Evolutionary conservation across 768 basidiomycete species (phyloP).

Genomic region (Pholiota molesta): DNA sequence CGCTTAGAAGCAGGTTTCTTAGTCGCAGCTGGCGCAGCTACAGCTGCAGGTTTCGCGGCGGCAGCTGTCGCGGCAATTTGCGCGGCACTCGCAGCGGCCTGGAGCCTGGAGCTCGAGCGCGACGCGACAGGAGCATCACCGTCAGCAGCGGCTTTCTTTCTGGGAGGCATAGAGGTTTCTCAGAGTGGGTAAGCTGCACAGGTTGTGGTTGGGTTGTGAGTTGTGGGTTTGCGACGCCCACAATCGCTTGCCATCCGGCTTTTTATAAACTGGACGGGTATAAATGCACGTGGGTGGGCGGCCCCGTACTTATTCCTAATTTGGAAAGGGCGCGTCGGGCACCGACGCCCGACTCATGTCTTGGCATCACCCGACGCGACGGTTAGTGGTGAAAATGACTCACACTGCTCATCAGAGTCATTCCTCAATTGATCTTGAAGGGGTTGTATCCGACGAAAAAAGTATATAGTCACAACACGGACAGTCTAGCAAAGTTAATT

Average conservation of each 20-base stretch:
- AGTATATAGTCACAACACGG: too few relatives aligned
- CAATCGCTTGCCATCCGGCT: neutral
- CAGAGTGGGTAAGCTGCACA: neutral
- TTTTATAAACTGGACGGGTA: conserved; percentile 2
- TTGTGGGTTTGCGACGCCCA: neutral
- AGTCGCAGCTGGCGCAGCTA: neutral
- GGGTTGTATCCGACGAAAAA: too few relatives aligned
- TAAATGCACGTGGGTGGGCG: conserved; percentile 5
- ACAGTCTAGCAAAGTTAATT: neutral
- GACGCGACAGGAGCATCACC: conserved; percentile 2
- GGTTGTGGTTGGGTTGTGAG: neutral
- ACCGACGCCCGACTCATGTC: conserved; percentile 4
- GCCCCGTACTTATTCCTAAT: conserved; percentile 7
- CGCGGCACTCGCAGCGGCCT: conserved; percentile 4
- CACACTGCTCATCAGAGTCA: neutral
- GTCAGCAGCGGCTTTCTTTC: conserved; percentile 13
- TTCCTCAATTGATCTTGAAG: neutral
- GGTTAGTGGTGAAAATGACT: neutral
- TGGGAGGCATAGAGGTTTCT: conserved; percentile 6
- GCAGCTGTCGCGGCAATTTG: neutral
- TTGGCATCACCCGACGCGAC: neutral
- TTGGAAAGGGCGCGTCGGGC: neutral
- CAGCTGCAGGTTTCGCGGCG: neutral
- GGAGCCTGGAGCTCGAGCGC: conserved; percentile 11
- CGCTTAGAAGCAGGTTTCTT: conserved; percentile 2